phyloP scores from a whole-genome alignment of 2,329 filamentous ascomycete genomes.

The Rutstroemia sp. region DNA sequence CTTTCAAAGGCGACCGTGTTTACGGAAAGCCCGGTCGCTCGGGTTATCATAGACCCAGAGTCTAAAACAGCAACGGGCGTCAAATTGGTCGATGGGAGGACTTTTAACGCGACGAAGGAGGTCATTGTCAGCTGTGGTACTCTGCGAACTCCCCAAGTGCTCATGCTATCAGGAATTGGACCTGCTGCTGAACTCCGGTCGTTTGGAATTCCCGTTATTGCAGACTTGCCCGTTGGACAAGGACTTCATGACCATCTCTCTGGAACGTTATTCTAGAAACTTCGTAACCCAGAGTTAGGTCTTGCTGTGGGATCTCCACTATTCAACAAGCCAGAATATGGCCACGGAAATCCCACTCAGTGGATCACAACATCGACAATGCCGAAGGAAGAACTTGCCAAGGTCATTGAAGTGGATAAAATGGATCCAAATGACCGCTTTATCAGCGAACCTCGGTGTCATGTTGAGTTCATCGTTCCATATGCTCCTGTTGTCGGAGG shows the following conservation, averaged over 20 bases:
- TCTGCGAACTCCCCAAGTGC: constrained; percentile 24
- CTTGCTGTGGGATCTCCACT: constrained; percentile 8
- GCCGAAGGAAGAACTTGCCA: neutral
- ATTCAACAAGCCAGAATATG: constrained; percentile 5
- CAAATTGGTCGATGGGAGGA: neutral
- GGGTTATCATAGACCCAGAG: constrained; percentile 36
- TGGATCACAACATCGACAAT: neutral
- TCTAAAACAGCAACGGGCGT: neutral
- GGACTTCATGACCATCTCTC: constrained; percentile 3
- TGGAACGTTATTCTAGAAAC: constrained; percentile 4
- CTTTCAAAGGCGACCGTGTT: constrained; percentile 41
- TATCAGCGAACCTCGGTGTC: neutral
- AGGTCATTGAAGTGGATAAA: neutral
- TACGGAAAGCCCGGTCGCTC: constrained; percentile 77
- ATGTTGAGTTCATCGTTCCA: neutral
- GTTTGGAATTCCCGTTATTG: constrained; percentile 35
- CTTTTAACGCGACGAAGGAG: constrained; percentile 22
- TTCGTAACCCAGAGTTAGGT: constrained; percentile 10
- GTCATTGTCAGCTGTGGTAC: constrained; percentile 38
- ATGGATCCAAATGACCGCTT: neutral
- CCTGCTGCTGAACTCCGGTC: constrained; percentile 10
- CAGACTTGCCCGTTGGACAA: constrained; percentile 50
- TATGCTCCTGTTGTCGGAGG: neutral
- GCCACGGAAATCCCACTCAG: constrained; percentile 1
- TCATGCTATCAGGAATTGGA: constrained; percentile 31